Evolutionary conservation across 2,329 filamentous ascomycete genomes (phyloP).

Genomic region (Geoglossum cookeanum): DNA sequence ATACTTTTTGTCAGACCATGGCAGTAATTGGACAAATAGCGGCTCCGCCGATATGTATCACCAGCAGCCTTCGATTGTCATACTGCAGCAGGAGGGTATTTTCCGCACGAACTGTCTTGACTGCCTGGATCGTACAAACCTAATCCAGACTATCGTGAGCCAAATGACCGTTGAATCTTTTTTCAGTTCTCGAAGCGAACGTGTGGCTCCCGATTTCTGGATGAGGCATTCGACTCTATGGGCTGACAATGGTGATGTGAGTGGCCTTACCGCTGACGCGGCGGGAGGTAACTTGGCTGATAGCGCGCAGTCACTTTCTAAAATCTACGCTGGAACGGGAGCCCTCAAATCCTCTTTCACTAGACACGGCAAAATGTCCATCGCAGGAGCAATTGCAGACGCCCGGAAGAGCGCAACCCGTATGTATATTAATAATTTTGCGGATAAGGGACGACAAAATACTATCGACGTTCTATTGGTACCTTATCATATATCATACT

Average conservation of each 20-base stretch:
- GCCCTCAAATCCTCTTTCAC: slow-evolving; percentile 93
- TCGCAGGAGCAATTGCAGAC: slow-evolving; percentile 87
- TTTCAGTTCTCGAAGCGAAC: slow-evolving; percentile 49
- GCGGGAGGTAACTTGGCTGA: neutral
- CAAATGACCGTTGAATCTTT: slow-evolving; percentile 84
- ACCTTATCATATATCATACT: neutral
- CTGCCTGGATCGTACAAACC: slow-evolving; percentile 85
- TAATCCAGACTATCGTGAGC: slow-evolving; percentile 90
- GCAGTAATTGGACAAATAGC: slow-evolving; percentile 27
- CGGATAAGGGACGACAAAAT: slow-evolving; percentile 79
- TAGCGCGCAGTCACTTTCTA: slow-evolving; percentile 41
- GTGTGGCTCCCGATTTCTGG: slow-evolving; percentile 66
- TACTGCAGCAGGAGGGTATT: slow-evolving; percentile 84
- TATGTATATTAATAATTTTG: slow-evolving; percentile 94
- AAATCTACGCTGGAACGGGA: slow-evolving; percentile 91
- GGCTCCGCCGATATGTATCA: slow-evolving; percentile 9
- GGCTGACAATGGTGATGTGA: slow-evolving; percentile 84
- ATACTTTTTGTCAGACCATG: slow-evolving; percentile 72
- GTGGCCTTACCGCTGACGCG: neutral
- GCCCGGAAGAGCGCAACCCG: slow-evolving; percentile 84
- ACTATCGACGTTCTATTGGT: slow-evolving; percentile 82
- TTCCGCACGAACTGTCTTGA: slow-evolving; percentile 94
- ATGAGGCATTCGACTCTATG: slow-evolving; percentile 80
- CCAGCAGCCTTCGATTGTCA: slow-evolving; percentile 34
- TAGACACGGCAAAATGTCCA: slow-evolving; percentile 82